These are phyloP conservation scores for Vitis labrusca DNA, from an alignment of 164 flowering plant genomes.

Conservation along the genomic window DNA sequence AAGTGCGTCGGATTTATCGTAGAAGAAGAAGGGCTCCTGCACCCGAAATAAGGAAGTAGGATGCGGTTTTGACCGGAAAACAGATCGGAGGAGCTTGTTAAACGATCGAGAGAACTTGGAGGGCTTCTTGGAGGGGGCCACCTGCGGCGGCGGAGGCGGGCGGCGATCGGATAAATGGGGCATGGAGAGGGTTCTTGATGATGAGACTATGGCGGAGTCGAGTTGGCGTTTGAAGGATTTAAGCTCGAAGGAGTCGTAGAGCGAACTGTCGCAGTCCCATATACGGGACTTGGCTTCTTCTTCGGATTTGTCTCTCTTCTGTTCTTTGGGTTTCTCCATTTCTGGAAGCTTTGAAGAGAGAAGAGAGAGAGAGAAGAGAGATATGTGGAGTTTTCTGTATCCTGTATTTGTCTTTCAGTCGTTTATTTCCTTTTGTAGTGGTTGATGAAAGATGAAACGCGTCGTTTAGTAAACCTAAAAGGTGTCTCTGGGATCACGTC, in stretches of 20 bases:
- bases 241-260: slow-evolving; percentile 93
- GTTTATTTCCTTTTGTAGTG: neutral
- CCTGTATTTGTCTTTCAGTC: neutral
- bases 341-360: slow-evolving; percentile 2
- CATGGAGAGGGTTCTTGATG: slow-evolving; percentile 67
- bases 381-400: neutral
- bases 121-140: slow-evolving; percentile 15
- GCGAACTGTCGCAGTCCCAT: slow-evolving; percentile 90
- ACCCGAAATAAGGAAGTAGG: neutral
- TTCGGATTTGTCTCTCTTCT: neutral
- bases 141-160: slow-evolving; percentile 15
- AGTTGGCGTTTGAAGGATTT: slow-evolving; percentile 79
- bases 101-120: slow-evolving; percentile 64
- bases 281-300: slow-evolving; percentile 19
- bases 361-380: slow-evolving; percentile 12
- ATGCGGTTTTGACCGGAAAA: slow-evolving; percentile 38
- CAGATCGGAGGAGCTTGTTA: slow-evolving; percentile 42
- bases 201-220: slow-evolving; percentile 58
- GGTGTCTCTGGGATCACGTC: slow-evolving; percentile 1
- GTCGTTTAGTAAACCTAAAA: slow-evolving; percentile 15
- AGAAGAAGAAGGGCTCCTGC: slow-evolving; percentile 18
- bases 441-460: slow-evolving; percentile 19
- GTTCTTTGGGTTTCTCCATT: slow-evolving; percentile 10
- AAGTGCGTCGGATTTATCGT: slow-evolving; percentile 37
- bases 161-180: slow-evolving; percentile 47